A percentile compares a stretch with the other conserved stretches of the same genome.
phyloP scores from a whole-genome alignment of 495 filamentous ascomycete species.

The Hypoxylon trugodes region DNA sequence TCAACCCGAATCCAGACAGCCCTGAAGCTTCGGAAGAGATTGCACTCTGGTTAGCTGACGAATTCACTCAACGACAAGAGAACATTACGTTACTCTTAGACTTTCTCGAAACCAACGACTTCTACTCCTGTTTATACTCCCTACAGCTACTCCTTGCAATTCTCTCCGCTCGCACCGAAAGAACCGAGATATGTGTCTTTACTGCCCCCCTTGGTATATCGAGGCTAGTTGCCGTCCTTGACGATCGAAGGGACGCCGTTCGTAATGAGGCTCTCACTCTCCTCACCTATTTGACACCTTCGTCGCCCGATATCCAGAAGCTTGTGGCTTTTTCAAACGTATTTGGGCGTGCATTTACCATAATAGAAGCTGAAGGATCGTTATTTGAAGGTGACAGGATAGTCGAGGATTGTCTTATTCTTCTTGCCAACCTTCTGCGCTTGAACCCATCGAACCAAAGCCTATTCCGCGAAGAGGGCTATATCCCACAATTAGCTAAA shows the following conservation, averaged over 20 bases:
- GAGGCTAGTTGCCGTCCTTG: constrained; percentile 80
- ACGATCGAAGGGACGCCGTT: constrained; percentile 87
- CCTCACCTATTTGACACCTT: constrained; percentile 61
- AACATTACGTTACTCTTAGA: constrained; percentile 93
- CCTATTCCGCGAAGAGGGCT: constrained; percentile 90
- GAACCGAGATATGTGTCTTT: constrained; percentile 95
- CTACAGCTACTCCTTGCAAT: constrained; percentile 90
- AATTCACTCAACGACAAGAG: constrained; percentile 98
- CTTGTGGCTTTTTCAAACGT: constrained; percentile 94
- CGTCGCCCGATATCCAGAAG: constrained; percentile 78
- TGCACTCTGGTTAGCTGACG: constrained; percentile 94
- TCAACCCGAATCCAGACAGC: constrained; percentile 66
- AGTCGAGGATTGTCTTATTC: constrained; percentile 92
- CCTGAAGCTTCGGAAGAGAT: constrained; percentile 98
- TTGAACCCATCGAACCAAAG: constrained; percentile 93
- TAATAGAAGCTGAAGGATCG: constrained; percentile 83
- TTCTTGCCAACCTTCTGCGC: constrained; percentile 89
- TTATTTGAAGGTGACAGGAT: constrained; percentile 86
- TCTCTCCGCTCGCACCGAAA: constrained; percentile 82
- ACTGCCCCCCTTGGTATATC: constrained; percentile 88
- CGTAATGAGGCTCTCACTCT: constrained; percentile 73
- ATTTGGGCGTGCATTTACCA: constrained; percentile 83
- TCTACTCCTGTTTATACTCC: constrained; percentile 93
- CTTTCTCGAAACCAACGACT: constrained; percentile 85
- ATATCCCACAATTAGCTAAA: constrained; percentile 74